Conservation (phyloP, 495 filamentous ascomycete genomes). For the Cercophora samala region DNA sequence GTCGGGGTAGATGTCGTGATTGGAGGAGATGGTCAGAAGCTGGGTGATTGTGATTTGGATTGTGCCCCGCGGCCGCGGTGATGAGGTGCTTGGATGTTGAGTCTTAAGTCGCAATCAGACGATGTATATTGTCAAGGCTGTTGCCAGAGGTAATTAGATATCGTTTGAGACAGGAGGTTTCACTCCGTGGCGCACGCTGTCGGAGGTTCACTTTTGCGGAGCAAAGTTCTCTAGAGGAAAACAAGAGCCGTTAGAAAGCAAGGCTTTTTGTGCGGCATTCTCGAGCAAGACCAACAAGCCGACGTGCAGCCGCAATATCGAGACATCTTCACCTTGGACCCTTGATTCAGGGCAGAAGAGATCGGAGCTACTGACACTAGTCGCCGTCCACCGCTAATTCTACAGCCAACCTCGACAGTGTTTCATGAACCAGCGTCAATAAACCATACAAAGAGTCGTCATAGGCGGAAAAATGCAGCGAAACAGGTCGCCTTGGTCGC, state of each 20-base stretch:
- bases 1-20: not conserved
- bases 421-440: not conserved
- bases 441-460: not conserved
- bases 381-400: not conserved
- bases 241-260: no score
- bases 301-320: not conserved
- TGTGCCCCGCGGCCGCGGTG: not conserved
- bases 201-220: not conserved
- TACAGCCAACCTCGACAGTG: not conserved
- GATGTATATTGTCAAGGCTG: not conserved
- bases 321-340: not conserved
- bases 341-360: not conserved
- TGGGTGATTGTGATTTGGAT: not conserved
- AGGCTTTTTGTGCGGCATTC: not conserved
- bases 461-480: not conserved
- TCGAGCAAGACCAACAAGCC: not conserved
- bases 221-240: no score
- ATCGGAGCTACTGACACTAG: not conserved
- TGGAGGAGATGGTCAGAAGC: not conserved
- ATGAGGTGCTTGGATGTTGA: not conserved
- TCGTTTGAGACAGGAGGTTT: not conserved
- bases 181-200: not conserved
- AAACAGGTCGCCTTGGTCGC: not conserved
- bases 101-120: not conserved
- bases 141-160: not conserved